Percentiles rank a stretch among this genome's conserved stretches.
Conservation (phyloP, 2,329 filamentous ascomycete species). For the Cladosporium colombiae region DNA sequence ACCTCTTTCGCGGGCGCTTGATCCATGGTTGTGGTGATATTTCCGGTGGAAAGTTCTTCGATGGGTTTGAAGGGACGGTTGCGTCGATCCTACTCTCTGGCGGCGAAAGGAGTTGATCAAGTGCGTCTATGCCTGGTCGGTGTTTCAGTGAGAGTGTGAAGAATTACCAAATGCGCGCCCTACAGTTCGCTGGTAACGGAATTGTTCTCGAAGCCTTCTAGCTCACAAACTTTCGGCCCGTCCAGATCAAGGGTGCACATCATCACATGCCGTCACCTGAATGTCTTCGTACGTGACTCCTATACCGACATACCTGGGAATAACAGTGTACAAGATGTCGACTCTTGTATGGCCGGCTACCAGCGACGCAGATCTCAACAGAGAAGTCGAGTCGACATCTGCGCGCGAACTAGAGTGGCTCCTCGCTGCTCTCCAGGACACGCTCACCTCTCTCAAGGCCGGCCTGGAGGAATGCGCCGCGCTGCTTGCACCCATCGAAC, state of each 20-base stretch:
- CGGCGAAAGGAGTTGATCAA: not conserved
- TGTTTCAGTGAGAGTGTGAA: not conserved
- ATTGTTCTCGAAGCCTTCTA: conserved; percentile 1
- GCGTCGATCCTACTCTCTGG: not conserved
- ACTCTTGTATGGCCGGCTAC: conserved; percentile 63
- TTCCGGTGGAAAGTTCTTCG: not conserved
- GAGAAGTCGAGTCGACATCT: conserved; percentile 56
- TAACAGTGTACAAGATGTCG: conserved; percentile 49
- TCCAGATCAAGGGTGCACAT: not conserved
- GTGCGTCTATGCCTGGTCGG: not conserved
- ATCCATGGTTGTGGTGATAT: conserved; percentile 27
- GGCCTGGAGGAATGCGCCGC: conserved; percentile 87
- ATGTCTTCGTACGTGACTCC: not conserved
- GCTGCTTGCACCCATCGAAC: conserved; percentile 79
- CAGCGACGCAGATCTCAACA: conserved; percentile 50
- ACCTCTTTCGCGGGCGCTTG: conserved; percentile 39
- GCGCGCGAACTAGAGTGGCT: conserved; percentile 66
- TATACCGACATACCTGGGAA: not conserved
- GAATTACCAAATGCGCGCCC: not conserved
- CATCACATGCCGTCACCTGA: not conserved
- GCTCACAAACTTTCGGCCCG: not conserved
- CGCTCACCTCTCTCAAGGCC: conserved; percentile 61
- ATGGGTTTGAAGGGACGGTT: not conserved
- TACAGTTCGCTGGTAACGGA: not conserved
- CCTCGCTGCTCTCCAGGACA: conserved; percentile 60